phyloP scores from a whole-genome alignment of 1,139 yeast genomes.

The Pichia sp. region DNA sequence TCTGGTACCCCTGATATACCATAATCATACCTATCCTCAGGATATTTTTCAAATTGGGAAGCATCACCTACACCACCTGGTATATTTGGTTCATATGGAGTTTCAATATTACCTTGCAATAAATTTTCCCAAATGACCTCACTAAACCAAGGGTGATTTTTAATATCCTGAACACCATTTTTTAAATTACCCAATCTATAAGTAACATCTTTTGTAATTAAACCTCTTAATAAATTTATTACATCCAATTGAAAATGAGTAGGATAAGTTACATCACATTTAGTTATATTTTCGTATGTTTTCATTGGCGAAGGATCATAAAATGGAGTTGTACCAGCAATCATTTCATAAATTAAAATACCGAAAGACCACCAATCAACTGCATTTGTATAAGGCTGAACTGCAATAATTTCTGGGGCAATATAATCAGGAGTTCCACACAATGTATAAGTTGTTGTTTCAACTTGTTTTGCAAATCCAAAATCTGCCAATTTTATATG shows the following conservation, averaged over 20 bases:
- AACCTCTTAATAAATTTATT: slow-evolving; percentile 41
- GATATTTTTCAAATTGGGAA: slow-evolving; percentile 56
- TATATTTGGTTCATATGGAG: slow-evolving; percentile 60
- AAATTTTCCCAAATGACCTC: slow-evolving; percentile 59
- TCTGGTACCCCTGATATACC: slow-evolving; percentile 42
- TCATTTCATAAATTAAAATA: slow-evolving; percentile 53
- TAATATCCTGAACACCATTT: slow-evolving; percentile 52
- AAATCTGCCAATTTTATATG: slow-evolving; percentile 57
- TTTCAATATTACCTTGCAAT: slow-evolving; percentile 51
- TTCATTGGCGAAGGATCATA: slow-evolving; percentile 59
- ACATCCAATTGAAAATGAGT: slow-evolving; percentile 47
- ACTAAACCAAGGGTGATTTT: slow-evolving; percentile 52
- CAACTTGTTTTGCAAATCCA: slow-evolving; percentile 58
- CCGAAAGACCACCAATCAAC: slow-evolving; percentile 67
- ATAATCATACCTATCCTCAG: slow-evolving; percentile 49
- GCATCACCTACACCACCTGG: slow-evolving; percentile 58
- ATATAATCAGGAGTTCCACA: slow-evolving; percentile 63
- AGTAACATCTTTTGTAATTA: slow-evolving; percentile 52
- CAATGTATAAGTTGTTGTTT: slow-evolving; percentile 53
- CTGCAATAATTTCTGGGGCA: slow-evolving; percentile 58
- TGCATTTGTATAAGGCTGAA: slow-evolving; percentile 55
- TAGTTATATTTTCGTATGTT: slow-evolving; percentile 53
- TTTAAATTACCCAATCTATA: slow-evolving; percentile 51
- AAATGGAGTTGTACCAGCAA: slow-evolving; percentile 58
- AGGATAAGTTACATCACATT: slow-evolving; percentile 48